Conservation (phyloP, 2,329 filamentous ascomycete species). For the Ilyonectria destructans region DNA sequence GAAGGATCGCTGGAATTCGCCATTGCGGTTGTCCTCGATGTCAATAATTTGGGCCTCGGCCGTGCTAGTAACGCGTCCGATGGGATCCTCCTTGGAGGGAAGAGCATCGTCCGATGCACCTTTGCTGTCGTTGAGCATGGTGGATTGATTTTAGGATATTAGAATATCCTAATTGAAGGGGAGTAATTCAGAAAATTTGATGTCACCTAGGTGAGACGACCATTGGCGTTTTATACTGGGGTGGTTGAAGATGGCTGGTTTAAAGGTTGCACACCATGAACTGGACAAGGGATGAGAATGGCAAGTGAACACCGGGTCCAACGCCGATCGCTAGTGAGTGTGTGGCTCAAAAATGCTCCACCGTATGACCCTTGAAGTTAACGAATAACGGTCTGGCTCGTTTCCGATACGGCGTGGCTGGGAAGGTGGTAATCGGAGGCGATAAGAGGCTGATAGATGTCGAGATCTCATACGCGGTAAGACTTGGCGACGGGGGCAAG, state of each 20-base stretch:
- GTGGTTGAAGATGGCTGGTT: background rate
- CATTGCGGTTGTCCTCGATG: constrained; percentile 31
- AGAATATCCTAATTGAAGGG: background rate
- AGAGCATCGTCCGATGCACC: background rate
- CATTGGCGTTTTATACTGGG: background rate
- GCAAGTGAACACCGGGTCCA: background rate
- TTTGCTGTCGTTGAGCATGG: background rate
- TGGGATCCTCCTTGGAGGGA: constrained; percentile 22
- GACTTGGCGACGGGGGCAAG: background rate
- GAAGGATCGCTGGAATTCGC: constrained; percentile 43
- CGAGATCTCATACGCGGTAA: background rate
- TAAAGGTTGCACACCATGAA: background rate
- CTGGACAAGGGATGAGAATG: background rate
- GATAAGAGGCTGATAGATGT: background rate
- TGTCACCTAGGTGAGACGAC: background rate
- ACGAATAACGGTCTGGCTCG: background rate
- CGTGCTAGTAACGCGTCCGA: constrained; percentile 20
- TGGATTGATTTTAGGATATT: background rate
- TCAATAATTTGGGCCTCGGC: constrained; percentile 27
- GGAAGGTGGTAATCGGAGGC: background rate
- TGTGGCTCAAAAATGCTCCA: background rate
- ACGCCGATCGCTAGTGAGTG: background rate
- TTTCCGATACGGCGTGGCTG: background rate
- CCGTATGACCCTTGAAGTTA: background rate
- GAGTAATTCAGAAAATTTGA: background rate